A percentile compares a stretch with the other conserved stretches of the same genome.
Evolutionary conservation across 1,139 yeast genomes (phyloP).

Genomic region (Taphrina deformans): DNA sequence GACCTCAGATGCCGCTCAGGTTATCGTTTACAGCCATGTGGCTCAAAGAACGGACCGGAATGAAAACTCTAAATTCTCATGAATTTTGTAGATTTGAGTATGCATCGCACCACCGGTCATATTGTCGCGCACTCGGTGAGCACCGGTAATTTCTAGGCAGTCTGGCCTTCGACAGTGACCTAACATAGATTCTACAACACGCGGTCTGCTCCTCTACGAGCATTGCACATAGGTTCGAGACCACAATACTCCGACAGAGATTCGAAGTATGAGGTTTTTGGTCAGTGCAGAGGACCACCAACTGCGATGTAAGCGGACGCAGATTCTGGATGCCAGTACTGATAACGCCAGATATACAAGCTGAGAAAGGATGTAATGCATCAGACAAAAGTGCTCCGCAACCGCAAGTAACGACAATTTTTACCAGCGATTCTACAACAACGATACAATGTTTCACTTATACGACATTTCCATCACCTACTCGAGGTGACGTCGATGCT

Average conservation of each 20-base stretch:
- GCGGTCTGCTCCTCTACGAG: too few species aligned
- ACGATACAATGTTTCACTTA: constrained; percentile 43
- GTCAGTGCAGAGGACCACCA: constrained; percentile 1
- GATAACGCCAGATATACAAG: neutral
- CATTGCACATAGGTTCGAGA: too few species aligned
- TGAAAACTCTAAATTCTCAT: constrained; percentile 8
- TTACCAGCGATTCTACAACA: constrained; percentile 42
- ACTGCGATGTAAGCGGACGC: neutral
- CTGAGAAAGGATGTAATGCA: constrained; percentile 40
- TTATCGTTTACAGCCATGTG: neutral
- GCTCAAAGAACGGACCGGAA: neutral
- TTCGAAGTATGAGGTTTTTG: neutral
- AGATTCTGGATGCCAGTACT: neutral
- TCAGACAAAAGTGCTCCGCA: constrained; percentile 43
- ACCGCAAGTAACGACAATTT: constrained; percentile 42
- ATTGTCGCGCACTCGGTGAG: too few species aligned
- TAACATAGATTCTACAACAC: too few species aligned
- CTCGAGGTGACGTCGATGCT: constrained; percentile 1
- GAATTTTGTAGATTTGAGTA: neutral
- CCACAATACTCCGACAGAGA: neutral
- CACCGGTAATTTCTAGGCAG: too few species aligned
- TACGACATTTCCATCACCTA: constrained; percentile 31
- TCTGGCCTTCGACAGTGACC: too few species aligned
- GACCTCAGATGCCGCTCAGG: neutral
- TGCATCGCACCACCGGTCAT: too few species aligned